Evolutionary conservation across 176 grass and related monocot species (phyloP).

Genomic region (Coix lacrymajobi): DNA sequence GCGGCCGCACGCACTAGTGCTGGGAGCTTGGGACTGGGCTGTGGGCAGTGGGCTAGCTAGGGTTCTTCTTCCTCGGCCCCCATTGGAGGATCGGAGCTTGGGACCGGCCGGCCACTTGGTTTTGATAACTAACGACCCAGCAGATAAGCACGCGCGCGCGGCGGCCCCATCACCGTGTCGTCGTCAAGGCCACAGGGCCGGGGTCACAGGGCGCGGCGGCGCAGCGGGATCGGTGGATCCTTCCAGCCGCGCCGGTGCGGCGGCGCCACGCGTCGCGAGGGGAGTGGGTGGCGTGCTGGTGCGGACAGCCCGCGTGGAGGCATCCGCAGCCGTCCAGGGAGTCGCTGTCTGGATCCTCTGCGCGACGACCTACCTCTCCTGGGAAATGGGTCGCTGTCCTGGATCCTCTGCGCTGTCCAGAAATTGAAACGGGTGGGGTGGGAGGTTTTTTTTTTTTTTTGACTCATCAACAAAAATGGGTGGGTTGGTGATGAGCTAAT

Average conservation of each 20-base stretch:
- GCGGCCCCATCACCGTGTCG: neutral
- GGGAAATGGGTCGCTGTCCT: too few species aligned
- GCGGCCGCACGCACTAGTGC: too few species aligned
- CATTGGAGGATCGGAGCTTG: too few species aligned
- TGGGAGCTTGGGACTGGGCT: too few species aligned
- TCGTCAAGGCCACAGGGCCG: neutral
- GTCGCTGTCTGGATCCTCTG: neutral
- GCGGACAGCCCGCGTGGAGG: neutral
- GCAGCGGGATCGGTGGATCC: neutral
- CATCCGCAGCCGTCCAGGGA: neutral
- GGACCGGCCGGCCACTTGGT: too few species aligned
- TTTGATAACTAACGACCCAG: neutral
- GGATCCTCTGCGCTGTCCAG: too few species aligned
- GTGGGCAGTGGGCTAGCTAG: too few species aligned
- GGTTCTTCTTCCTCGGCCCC: too few species aligned
- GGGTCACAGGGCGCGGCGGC: neutral
- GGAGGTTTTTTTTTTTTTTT: too few species aligned
- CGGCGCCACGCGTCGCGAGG: neutral
- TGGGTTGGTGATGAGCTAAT: conserved; percentile 35
- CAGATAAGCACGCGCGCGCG: conserved; percentile 10
- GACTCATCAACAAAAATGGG: too few species aligned
- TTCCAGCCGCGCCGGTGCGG: neutral
- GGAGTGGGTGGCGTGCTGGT: neutral
- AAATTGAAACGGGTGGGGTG: too few species aligned
- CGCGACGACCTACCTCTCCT: neutral